Percentiles rank a stretch among this genome's conserved stretches.
Evolutionary conservation across 257 asterid genomes (phyloP).

Genomic region (Fraxinus pennsylvanica): DNA sequence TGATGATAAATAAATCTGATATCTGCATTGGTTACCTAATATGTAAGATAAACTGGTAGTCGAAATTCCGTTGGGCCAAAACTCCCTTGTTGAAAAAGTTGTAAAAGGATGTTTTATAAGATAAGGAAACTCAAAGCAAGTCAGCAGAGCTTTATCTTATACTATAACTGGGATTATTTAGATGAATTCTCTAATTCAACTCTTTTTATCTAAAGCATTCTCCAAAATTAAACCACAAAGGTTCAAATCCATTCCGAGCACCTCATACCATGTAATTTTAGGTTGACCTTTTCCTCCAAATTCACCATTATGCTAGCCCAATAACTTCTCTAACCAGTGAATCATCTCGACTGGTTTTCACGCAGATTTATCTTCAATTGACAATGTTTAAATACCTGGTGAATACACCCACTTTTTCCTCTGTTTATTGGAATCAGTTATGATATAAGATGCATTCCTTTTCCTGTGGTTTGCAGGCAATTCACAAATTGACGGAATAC

Average conservation of each 20-base stretch:
- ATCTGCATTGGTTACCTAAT: neutral
- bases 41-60: neutral
- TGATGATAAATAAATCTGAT: neutral
- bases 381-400: neutral
- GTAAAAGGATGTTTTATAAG: neutral
- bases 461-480: constrained; percentile 58
- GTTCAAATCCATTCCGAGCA: neutral
- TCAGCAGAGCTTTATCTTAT: neutral
- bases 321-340: neutral
- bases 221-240: neutral
- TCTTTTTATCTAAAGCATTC: neutral
- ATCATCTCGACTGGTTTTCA: neutral
- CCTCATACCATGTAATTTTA: neutral
- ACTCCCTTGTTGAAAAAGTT: neutral
- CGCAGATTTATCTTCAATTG: neutral
- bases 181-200: neutral
- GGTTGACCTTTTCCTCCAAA: no score
- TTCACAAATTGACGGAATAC: constrained; percentile 86
- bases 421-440: neutral
- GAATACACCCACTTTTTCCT: neutral
- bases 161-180: neutral
- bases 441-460: neutral
- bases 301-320: neutral
- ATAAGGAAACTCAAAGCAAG: neutral
- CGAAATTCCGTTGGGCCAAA: neutral